Percentiles rank a stretch among this genome's conserved stretches.
Evolutionary conservation across 164 flowering plant species (phyloP).

Genomic region (Annona cherimola): DNA sequence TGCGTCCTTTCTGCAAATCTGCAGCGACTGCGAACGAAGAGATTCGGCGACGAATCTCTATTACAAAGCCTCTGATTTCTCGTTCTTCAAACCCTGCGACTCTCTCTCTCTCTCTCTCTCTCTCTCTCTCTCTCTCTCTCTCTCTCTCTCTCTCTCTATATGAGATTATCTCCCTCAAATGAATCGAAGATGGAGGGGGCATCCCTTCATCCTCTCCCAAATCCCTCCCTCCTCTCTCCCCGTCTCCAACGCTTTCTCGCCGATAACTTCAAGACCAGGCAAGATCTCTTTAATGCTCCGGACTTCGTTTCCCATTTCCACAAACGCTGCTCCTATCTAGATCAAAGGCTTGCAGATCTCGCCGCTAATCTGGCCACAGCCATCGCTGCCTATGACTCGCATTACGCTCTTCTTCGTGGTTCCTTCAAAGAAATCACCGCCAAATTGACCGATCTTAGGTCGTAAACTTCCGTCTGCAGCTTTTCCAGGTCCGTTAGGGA

Average conservation of each 20-base stretch:
- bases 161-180: background rate
- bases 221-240: slow-evolving; percentile 34
- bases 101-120: too few species aligned
- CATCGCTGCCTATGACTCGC: slow-evolving; percentile 39
- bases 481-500: slow-evolving; percentile 27
- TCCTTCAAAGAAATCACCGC: slow-evolving; percentile 24
- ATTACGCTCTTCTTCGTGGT: slow-evolving; percentile 29
- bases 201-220: slow-evolving; percentile 23
- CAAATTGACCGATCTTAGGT: slow-evolving; percentile 40
- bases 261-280: slow-evolving; percentile 20
- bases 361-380: slow-evolving; percentile 28
- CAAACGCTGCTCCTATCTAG: slow-evolving; percentile 37
- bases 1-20: too few species aligned
- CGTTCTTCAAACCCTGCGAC: too few species aligned
- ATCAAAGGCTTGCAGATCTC: slow-evolving; percentile 31
- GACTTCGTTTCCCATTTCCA: slow-evolving; percentile 39
- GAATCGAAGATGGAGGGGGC: slow-evolving; percentile 7
- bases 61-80: too few species aligned
- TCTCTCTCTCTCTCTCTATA: too few species aligned
- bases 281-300: slow-evolving; percentile 32
- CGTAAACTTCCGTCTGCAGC: slow-evolving; percentile 26
- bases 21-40: too few species aligned
- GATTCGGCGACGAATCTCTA: too few species aligned
- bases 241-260: slow-evolving; percentile 38
- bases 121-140: too few species aligned